phyloP scores from a whole-genome alignment of 805 yeast genomes.

The Cyberlindnera lachancei region DNA sequence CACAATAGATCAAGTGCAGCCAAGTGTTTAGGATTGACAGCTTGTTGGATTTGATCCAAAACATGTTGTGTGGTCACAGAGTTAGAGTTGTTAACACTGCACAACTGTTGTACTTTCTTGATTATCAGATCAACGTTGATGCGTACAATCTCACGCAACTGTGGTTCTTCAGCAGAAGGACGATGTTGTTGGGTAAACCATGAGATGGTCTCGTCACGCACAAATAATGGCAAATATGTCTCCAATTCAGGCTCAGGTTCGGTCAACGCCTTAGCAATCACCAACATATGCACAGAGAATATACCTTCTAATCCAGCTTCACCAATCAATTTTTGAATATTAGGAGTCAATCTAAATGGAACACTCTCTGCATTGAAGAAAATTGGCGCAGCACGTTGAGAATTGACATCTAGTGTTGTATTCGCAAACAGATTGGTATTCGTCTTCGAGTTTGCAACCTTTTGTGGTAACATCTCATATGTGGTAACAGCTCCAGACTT shows the following conservation, averaged over 20 bases:
- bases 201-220: slow-evolving; percentile 89
- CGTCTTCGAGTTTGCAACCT: slow-evolving; percentile 46
- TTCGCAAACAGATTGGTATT: slow-evolving; percentile 29
- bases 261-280: slow-evolving; percentile 79
- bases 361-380: slow-evolving; percentile 89
- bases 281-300: slow-evolving; percentile 73
- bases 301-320: slow-evolving; percentile 92
- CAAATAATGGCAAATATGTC: slow-evolving; percentile 86
- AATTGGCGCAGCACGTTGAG: slow-evolving; percentile 49
- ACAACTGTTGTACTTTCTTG: slow-evolving; percentile 71
- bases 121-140: slow-evolving; percentile 81
- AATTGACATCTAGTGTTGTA: slow-evolving; percentile 26
- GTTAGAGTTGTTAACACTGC: slow-evolving; percentile 48
- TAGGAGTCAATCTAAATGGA: slow-evolving; percentile 95
- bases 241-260: slow-evolving; percentile 91
- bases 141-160: slow-evolving; percentile 77
- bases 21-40: slow-evolving; percentile 88
- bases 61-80: slow-evolving; percentile 80
- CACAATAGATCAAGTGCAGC: slow-evolving; percentile 89
- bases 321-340: slow-evolving; percentile 88
- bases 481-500: slow-evolving; percentile 88
- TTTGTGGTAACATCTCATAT: slow-evolving; percentile 90
- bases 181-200: slow-evolving; percentile 91
- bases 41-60: slow-evolving; percentile 84
- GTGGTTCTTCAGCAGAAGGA: slow-evolving; percentile 76